phyloP scores from a whole-genome alignment of 345 rosid genomes.

The Jatropha curcas region DNA sequence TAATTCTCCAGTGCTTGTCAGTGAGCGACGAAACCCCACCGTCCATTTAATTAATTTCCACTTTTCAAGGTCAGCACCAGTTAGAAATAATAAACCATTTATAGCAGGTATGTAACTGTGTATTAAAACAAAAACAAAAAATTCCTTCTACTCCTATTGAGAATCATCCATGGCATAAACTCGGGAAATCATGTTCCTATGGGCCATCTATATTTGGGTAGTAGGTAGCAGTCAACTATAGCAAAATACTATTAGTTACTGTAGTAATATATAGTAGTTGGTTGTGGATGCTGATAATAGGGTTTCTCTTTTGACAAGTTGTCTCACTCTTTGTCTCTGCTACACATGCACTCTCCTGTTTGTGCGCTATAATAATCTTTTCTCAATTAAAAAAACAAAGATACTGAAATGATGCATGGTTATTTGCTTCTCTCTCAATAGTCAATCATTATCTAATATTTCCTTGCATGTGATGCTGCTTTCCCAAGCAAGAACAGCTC shows the following conservation, averaged over 20 bases:
- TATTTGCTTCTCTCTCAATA: slow-evolving; percentile 11
- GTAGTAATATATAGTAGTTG: neutral
- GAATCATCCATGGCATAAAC: neutral
- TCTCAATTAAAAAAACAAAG: neutral
- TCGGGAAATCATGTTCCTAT: neutral
- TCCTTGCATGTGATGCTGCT: slow-evolving; percentile 44
- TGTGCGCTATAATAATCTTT: slow-evolving; percentile 22
- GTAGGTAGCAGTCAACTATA: too few species aligned
- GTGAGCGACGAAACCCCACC: too few species aligned
- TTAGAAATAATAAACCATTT: too few species aligned
- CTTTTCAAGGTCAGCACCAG: too few species aligned
- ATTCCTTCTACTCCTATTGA: neutral
- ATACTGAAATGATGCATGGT: neutral
- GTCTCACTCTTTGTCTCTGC: neutral
- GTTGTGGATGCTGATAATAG: neutral
- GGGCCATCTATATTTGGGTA: too few species aligned
- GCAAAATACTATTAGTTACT: too few species aligned
- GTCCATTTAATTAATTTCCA: too few species aligned
- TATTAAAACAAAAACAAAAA: neutral
- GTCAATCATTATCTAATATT: slow-evolving; percentile 22
- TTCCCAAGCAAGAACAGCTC: slow-evolving; percentile 50
- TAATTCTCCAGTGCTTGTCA: too few species aligned
- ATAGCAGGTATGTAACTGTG: neutral
- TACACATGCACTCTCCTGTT: slow-evolving; percentile 41
- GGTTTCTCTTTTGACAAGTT: neutral